Evolutionary conservation across 2,329 filamentous ascomycete species (phyloP).

Genomic region (Fusarium sp.): DNA sequence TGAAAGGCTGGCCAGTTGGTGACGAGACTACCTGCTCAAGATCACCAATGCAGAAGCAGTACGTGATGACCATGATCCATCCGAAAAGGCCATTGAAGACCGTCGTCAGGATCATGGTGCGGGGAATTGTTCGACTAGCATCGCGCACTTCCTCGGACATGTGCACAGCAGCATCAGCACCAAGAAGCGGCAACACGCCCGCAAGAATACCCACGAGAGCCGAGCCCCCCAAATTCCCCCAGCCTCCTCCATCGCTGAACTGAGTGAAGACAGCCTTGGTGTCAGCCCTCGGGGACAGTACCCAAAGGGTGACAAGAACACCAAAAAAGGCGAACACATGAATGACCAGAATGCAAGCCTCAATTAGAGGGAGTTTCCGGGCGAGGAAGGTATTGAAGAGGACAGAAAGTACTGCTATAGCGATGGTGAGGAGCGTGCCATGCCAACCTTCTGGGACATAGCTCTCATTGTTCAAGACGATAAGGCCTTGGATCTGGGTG

Average conservation of each 20-base stretch:
- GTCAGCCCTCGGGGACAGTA: conserved; percentile 37
- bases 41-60: conserved; percentile 42
- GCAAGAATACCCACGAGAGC: conserved; percentile 42
- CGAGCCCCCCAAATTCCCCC: conserved; percentile 35
- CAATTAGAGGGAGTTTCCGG: conserved; percentile 33
- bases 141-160: conserved; percentile 43
- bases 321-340: conserved; percentile 44
- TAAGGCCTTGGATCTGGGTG: conserved; percentile 59
- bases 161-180: conserved; percentile 42
- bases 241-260: conserved; percentile 40
- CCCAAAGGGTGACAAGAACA: conserved; percentile 39
- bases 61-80: conserved; percentile 44
- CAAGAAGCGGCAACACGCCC: conserved; percentile 34
- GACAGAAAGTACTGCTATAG: conserved; percentile 29
- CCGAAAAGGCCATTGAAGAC: conserved; percentile 40
- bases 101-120: conserved; percentile 38
- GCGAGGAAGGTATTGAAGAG: conserved; percentile 40
- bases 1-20: conserved; percentile 39
- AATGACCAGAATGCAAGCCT: conserved; percentile 32
- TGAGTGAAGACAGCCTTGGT: conserved; percentile 35
- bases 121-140: conserved; percentile 36
- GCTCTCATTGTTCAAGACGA: conserved; percentile 50
- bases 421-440: conserved; percentile 34
- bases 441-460: conserved; percentile 39
- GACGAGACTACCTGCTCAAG: conserved; percentile 37